Evolutionary conservation across 192 early-diverging fungal species (phyloP).

Genomic region (Coemansia guatemalensis): DNA sequence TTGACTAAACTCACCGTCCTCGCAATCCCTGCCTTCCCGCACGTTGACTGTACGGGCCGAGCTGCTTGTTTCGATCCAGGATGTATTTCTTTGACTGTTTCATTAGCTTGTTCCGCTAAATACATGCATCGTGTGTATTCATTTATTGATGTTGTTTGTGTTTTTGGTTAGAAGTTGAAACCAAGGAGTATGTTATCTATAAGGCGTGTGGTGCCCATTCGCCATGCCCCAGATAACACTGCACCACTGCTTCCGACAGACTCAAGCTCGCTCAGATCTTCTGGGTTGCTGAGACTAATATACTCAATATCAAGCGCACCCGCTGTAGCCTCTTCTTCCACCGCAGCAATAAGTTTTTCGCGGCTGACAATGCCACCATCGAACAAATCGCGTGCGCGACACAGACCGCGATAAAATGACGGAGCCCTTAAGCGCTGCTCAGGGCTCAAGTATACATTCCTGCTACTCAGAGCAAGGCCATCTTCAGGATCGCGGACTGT

Average conservation of each 20-base stretch:
- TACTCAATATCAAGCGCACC: slow-evolving; percentile 77
- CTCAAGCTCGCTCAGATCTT: slow-evolving; percentile 61
- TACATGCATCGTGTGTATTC: slow-evolving; percentile 1
- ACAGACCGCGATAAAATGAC: slow-evolving; percentile 71
- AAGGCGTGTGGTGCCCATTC: slow-evolving; percentile 83
- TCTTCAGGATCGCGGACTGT: slow-evolving; percentile 72
- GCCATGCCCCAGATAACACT: slow-evolving; percentile 83
- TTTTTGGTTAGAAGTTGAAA: slow-evolving; percentile 33
- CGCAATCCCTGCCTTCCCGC: slow-evolving; percentile 46
- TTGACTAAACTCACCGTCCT: slow-evolving; percentile 68
- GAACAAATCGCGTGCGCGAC: slow-evolving; percentile 56
- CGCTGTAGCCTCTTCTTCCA: slow-evolving; percentile 43
- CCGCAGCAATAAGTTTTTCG: slow-evolving; percentile 48
- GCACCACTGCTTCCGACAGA: slow-evolving; percentile 58
- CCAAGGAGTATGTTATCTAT: slow-evolving; percentile 93
- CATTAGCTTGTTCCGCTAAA: not conserved
- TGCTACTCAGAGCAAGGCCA: slow-evolving; percentile 87
- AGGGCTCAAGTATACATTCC: slow-evolving; percentile 81
- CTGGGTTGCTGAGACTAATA: slow-evolving; percentile 73
- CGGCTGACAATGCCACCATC: slow-evolving; percentile 24
- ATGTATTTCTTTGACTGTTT: not conserved
- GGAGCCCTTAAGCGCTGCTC: slow-evolving; percentile 70
- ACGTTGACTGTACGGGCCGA: not conserved
- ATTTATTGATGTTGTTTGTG: not conserved
- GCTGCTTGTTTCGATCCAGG: not conserved